Percentiles rank a stretch among this genome's conserved stretches.
Conservation (phyloP, 2,329 filamentous ascomycete species). For the Scopulariopsis brevicaulis region DNA sequence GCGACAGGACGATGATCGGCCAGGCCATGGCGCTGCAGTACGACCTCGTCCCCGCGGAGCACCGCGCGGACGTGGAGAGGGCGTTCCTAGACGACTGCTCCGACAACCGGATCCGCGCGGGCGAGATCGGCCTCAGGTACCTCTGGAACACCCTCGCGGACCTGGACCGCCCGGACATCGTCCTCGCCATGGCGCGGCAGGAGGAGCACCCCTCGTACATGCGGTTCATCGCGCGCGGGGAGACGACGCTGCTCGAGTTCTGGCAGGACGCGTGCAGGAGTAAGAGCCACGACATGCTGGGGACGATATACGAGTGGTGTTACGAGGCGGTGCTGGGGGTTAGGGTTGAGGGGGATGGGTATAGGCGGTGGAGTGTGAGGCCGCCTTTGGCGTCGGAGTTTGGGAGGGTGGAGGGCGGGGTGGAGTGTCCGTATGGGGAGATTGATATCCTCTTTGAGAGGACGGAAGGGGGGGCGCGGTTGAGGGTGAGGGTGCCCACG, state of each 20-base stretch:
- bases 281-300: slow-evolving; percentile 36
- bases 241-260: slow-evolving; percentile 29
- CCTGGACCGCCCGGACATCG: slow-evolving; percentile 24
- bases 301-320: slow-evolving; percentile 35
- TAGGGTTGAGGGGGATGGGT: slow-evolving; percentile 22
- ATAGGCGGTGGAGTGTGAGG: slow-evolving; percentile 24
- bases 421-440: slow-evolving; percentile 25
- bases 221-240: slow-evolving; percentile 30
- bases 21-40: slow-evolving; percentile 20
- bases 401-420: slow-evolving; percentile 19
- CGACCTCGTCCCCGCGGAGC: slow-evolving; percentile 10
- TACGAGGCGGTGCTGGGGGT: slow-evolving; percentile 27
- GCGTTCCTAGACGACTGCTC: slow-evolving; percentile 13
- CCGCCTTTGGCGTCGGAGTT: slow-evolving; percentile 28
- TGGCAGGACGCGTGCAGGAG: slow-evolving; percentile 29
- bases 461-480: not conserved
- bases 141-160: slow-evolving; percentile 27
- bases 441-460: slow-evolving; percentile 14
- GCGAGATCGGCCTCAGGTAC: slow-evolving; percentile 28
- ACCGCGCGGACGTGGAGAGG: slow-evolving; percentile 10
- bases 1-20: slow-evolving; percentile 24
- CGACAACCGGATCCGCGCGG: slow-evolving; percentile 22
- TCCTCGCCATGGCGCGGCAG: slow-evolving; percentile 29
- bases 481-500: not conserved
- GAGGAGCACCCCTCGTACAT: slow-evolving; percentile 35